These are phyloP conservation scores for Backusella mclennaniae DNA, from an alignment of 192 early-diverging fungal species.

Conservation along the genomic window DNA sequence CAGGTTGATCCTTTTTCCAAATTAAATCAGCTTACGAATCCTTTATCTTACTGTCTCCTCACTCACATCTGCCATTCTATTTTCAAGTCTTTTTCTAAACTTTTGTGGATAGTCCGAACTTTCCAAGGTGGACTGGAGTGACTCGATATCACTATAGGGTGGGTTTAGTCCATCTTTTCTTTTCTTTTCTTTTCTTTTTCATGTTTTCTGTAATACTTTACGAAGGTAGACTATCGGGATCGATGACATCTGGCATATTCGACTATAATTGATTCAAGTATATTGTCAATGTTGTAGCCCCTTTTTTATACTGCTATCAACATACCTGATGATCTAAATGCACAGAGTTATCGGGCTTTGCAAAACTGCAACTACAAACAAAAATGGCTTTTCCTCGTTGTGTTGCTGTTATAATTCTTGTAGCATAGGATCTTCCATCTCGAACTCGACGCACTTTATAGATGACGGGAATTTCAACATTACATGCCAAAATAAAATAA, in stretches of 20 bases:
- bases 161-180: not conserved
- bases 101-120: conserved; percentile 7
- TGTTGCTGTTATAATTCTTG: conserved; percentile 68
- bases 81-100: conserved; percentile 6
- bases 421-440: conserved; percentile 57
- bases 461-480: conserved; percentile 72
- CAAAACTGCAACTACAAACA: conserved; percentile 69
- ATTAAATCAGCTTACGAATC: not conserved
- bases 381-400: conserved; percentile 82
- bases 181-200: too few species aligned
- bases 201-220: not conserved
- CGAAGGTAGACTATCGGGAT: conserved; percentile 24
- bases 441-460: conserved; percentile 74
- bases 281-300: not conserved
- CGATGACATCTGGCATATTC: conserved; percentile 16
- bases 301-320: too few species aligned
- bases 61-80: conserved; percentile 19
- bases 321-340: conserved; percentile 59
- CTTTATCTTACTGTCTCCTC: not conserved
- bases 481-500: conserved; percentile 84
- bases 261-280: not conserved
- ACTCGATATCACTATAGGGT: conserved; percentile 2
- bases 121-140: not conserved
- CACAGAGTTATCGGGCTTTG: conserved; percentile 51
- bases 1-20: conserved; percentile 16